Conservation (phyloP, 192 early-diverging fungal species). For the Entomortierella beljakovae region DNA sequence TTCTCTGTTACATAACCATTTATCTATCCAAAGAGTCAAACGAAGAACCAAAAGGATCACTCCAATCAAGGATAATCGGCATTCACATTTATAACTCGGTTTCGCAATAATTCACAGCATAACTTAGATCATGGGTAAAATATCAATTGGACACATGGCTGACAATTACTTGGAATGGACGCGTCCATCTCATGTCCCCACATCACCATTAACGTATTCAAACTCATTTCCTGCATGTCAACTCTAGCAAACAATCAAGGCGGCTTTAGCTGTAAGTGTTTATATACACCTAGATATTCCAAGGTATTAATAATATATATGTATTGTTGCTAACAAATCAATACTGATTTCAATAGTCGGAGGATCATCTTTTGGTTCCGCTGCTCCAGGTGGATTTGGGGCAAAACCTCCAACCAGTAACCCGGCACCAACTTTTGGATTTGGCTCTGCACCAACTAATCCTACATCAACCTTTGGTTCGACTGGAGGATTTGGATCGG, state of each 20-base stretch:
- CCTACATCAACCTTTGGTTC: background rate
- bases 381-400: slow-evolving; percentile 28
- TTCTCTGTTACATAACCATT: background rate
- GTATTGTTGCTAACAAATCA: background rate
- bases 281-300: background rate
- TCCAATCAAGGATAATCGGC: background rate
- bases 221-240: too few species aligned
- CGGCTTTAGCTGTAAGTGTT: slow-evolving; percentile 30
- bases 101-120: background rate
- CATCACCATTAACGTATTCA: slow-evolving; percentile 4
- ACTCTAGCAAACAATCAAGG: slow-evolving; percentile 31
- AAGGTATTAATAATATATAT: background rate
- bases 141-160: background rate
- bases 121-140: slow-evolving; percentile 16
- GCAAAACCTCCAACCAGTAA: slow-evolving; percentile 21
- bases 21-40: background rate
- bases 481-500: slow-evolving; percentile 1
- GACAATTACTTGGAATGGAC: slow-evolving; percentile 1
- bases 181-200: background rate
- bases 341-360: background rate
- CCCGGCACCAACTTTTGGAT: slow-evolving; percentile 16
- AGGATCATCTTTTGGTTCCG: slow-evolving; percentile 24
- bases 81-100: background rate
- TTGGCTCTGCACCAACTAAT: slow-evolving; percentile 17
- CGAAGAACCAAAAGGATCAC: background rate